Evolutionary conservation across 495 filamentous ascomycete genomes (phyloP).

Genomic region (Trichocladium uniseriatum): DNA sequence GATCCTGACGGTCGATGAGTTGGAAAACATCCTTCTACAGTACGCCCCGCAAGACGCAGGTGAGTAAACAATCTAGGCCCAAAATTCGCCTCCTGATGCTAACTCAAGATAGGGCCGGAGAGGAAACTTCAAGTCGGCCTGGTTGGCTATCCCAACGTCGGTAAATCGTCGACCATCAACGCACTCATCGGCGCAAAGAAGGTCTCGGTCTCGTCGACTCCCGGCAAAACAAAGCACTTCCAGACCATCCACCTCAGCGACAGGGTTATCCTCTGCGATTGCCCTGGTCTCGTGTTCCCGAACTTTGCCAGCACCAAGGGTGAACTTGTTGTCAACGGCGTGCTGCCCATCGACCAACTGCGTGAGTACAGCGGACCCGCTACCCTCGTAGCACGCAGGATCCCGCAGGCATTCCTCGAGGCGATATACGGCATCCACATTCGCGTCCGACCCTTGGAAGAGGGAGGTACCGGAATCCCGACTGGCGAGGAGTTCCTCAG

Average conservation of each 20-base stretch:
- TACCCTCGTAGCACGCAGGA: conserved; percentile 75
- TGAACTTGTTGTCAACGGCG: conserved; percentile 90
- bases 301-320: conserved; percentile 97
- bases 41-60: conserved; percentile 53
- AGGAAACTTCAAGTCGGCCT: conserved; percentile 83
- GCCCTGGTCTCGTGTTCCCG: conserved; percentile 95
- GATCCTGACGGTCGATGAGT: conserved; percentile 84
- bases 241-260: conserved; percentile 93
- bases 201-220: conserved; percentile 94
- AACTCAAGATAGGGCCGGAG: conserved; percentile 23
- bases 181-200: conserved; percentile 96
- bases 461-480: conserved; percentile 85
- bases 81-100: conserved; percentile 10
- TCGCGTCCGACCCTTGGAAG: conserved; percentile 68
- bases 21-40: conserved; percentile 79
- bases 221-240: conserved; percentile 99
- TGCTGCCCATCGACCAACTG: conserved; percentile 94
- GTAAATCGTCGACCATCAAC: conserved; percentile 98
- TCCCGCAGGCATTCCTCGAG: conserved; percentile 86
- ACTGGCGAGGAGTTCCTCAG: conserved; percentile 79
- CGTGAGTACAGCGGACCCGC: conserved; percentile 89
- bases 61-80: conserved; percentile 18
- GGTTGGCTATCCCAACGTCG: conserved; percentile 97
- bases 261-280: conserved; percentile 89
- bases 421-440: conserved; percentile 91